Conservation (phyloP, 2,329 filamentous ascomycete species). For the Fusarium sp. region DNA sequence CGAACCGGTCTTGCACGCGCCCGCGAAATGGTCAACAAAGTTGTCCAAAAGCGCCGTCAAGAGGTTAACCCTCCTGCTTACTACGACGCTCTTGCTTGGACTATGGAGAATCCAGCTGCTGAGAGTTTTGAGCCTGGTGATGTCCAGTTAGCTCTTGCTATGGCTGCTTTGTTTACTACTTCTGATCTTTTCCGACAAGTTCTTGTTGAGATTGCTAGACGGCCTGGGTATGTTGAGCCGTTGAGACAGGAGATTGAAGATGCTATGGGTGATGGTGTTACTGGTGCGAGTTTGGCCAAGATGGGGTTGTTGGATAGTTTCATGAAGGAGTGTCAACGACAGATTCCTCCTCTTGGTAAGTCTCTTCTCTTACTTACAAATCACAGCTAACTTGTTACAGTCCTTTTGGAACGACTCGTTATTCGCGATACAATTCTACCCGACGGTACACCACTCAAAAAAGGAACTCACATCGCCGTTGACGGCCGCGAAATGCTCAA, state of each 20-base stretch:
- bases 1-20: background rate
- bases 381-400: fast-evolving
- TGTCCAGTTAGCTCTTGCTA: background rate
- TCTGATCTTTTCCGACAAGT: background rate
- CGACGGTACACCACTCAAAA: background rate
- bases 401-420: background rate
- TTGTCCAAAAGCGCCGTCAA: background rate
- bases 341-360: background rate
- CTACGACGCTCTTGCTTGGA: conserved; percentile 6
- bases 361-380: background rate
- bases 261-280: background rate
- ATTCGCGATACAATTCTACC: background rate
- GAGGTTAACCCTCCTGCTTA: fast-evolving
- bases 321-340: conserved; percentile 3
- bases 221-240: background rate
- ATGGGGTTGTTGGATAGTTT: conserved; percentile 2
- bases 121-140: background rate
- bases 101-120: background rate
- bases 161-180: conserved; percentile 1
- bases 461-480: background rate
- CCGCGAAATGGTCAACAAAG: background rate
- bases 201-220: background rate
- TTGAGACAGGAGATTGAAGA: background rate
- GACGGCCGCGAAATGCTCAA: background rate
- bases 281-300: background rate